Evolutionary conservation across 2,329 filamentous ascomycete species (phyloP).

Genomic region (Arachnopeziza araneosa): DNA sequence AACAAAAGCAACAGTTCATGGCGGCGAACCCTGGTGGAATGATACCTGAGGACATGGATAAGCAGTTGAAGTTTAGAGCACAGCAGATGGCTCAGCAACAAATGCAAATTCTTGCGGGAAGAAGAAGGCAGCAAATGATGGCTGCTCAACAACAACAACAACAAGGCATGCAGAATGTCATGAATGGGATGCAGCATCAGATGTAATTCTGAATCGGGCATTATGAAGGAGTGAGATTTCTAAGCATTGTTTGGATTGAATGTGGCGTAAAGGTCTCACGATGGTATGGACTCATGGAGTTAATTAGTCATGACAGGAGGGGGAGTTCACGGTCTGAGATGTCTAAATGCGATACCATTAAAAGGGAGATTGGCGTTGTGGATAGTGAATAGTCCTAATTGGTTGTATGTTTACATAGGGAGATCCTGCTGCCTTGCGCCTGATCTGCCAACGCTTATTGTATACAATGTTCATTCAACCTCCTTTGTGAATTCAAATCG

Average conservation of each 20-base stretch:
- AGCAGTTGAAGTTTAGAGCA: slow-evolving; percentile 3
- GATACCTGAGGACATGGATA: slow-evolving; percentile 1
- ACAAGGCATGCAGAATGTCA: slow-evolving; percentile 16
- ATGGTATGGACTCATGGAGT: neutral
- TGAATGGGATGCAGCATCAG: slow-evolving; percentile 28
- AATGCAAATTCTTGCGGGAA: neutral
- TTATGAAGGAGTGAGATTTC: neutral
- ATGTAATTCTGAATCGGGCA: slow-evolving; percentile 18
- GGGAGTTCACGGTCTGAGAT: neutral
- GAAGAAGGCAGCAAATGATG: slow-evolving; percentile 17
- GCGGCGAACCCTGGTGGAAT: neutral
- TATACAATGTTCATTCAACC: too few species aligned
- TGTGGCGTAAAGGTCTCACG: neutral
- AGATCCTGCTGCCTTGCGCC: neutral
- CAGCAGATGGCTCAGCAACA: slow-evolving; percentile 7
- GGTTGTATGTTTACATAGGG: neutral
- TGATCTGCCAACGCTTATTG: too few species aligned
- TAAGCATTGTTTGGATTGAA: neutral
- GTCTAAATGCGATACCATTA: neutral
- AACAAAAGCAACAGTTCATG: neutral
- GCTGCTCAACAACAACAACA: slow-evolving; percentile 17
- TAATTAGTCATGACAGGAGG: neutral
- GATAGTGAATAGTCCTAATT: neutral
- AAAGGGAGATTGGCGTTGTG: neutral
- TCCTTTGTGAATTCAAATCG: too few species aligned